Percentiles rank a stretch among this genome's conserved stretches.
Conservation (phyloP, 768 basidiomycete species). For the Amanita inopinata region DNA sequence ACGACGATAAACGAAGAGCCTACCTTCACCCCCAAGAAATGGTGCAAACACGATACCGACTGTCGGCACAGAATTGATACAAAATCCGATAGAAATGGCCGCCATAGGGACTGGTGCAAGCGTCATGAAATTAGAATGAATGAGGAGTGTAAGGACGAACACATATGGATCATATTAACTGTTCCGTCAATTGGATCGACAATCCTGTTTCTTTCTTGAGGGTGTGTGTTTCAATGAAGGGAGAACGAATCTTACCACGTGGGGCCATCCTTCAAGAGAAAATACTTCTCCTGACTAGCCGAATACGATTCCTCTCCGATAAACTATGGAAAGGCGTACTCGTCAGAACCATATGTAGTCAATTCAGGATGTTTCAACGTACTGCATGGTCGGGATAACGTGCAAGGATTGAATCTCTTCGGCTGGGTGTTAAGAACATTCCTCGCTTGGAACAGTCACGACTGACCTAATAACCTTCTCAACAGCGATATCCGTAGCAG, state of each 20-base stretch:
- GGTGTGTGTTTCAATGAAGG: neutral
- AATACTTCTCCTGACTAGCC: slow-evolving; percentile 17
- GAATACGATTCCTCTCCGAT: slow-evolving; percentile 20
- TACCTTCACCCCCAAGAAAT: slow-evolving; percentile 17
- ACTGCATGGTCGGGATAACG: slow-evolving; percentile 7
- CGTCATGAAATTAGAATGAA: neutral
- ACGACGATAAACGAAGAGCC: neutral
- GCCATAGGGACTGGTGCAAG: slow-evolving; percentile 17
- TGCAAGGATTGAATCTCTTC: neutral
- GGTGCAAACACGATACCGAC: slow-evolving; percentile 18
- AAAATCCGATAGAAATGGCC: slow-evolving; percentile 17
- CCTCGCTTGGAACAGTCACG: neutral
- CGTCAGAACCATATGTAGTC: neutral
- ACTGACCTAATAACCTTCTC: slow-evolving; percentile 16
- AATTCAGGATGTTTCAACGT: neutral
- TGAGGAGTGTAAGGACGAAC: slow-evolving; percentile 9
- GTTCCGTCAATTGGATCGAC: slow-evolving; percentile 19
- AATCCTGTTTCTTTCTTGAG: slow-evolving; percentile 11
- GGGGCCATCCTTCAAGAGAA: slow-evolving; percentile 16
- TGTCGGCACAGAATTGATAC: slow-evolving; percentile 15
- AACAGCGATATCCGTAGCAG: slow-evolving; percentile 16
- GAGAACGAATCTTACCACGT: slow-evolving; percentile 12
- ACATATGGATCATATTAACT: slow-evolving; percentile 20
- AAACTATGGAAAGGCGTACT: slow-evolving; percentile 11
- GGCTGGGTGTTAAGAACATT: neutral